These are phyloP conservation scores for Fraxinus angustifolia DNA, from an alignment of 305 asterid species.

Conservation along the genomic window DNA sequence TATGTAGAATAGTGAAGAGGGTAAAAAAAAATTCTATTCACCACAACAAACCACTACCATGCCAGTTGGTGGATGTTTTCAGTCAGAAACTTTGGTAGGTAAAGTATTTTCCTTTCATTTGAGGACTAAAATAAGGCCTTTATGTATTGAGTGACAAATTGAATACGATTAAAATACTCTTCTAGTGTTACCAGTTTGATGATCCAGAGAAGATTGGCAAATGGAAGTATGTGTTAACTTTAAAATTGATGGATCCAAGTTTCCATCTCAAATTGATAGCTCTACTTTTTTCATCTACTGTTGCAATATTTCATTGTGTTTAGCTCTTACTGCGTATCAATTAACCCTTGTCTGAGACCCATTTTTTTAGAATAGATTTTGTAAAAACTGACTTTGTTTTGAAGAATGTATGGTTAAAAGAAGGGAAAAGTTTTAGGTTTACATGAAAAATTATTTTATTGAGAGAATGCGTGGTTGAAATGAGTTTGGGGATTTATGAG, in stretches of 20 bases:
- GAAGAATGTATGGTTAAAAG: too few species aligned
- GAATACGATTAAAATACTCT: not conserved
- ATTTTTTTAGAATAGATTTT: too few species aligned
- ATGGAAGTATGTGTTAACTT: not conserved
- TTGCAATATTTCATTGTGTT: not conserved
- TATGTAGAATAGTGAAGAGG: not conserved
- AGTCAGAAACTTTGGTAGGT: not conserved
- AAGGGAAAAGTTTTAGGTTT: too few species aligned
- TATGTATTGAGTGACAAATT: not conserved
- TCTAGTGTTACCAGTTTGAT: not conserved
- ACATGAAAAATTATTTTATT: too few species aligned
- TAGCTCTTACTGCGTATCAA: not conserved
- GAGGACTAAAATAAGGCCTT: not conserved
- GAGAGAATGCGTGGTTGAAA: not conserved
- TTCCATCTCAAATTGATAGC: not conserved
- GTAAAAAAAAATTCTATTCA: not conserved
- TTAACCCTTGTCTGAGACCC: not conserved
- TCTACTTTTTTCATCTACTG: not conserved
- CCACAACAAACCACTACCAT: not conserved
- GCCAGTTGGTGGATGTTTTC: not conserved
- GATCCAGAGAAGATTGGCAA: not conserved
- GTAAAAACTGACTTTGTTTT: too few species aligned
- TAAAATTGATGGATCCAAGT: not conserved
- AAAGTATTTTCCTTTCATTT: not conserved
- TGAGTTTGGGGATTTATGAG: not conserved